phyloP scores from a whole-genome alignment of 176 grass and related monocot species.

The Oryza meridionalis region DNA sequence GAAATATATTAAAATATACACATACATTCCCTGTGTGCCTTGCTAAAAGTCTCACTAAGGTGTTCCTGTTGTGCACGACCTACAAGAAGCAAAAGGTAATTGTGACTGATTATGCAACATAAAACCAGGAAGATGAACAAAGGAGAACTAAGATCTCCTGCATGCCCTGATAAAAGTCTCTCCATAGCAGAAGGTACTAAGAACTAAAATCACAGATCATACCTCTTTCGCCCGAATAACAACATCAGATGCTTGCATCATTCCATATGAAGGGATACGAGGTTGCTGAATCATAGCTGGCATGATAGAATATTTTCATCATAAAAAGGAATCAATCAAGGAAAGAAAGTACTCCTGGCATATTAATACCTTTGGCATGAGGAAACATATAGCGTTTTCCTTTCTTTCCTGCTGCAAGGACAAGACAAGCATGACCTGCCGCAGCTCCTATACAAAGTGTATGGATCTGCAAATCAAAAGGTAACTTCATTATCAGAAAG shows the following conservation, averaged over 20 bases:
- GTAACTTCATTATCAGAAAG: constrained; percentile 24
- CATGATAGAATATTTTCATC: constrained; percentile 39
- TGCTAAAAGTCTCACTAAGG: constrained; percentile 74
- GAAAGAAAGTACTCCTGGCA: constrained; percentile 10
- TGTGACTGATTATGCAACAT: constrained; percentile 18
- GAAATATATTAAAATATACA: constrained; percentile 30
- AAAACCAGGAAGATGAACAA: constrained; percentile 1
- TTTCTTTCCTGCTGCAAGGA: constrained; percentile 96
- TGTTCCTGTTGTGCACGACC: constrained; percentile 81
- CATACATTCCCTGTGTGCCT: constrained; percentile 98
- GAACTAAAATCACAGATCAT: constrained; percentile 18
- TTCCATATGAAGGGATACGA: constrained; percentile 79
- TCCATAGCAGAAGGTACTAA: constrained; percentile 1
- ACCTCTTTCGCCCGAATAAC: constrained; percentile 93
- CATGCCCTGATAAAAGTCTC: neutral
- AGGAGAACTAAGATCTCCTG: neutral
- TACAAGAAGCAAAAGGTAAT: constrained; percentile 42
- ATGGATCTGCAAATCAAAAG: constrained; percentile 65
- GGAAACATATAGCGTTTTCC: constrained; percentile 98
- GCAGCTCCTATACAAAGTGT: constrained; percentile 82
- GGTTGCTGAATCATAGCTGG: constrained; percentile 93
- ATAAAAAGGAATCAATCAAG: constrained; percentile 39
- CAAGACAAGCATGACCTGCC: constrained; percentile 85
- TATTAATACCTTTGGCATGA: constrained; percentile 69
- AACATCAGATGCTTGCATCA: constrained; percentile 88